Conservation (phyloP, 2,329 filamentous ascomycete species). For the Exophiala alcalophila region DNA sequence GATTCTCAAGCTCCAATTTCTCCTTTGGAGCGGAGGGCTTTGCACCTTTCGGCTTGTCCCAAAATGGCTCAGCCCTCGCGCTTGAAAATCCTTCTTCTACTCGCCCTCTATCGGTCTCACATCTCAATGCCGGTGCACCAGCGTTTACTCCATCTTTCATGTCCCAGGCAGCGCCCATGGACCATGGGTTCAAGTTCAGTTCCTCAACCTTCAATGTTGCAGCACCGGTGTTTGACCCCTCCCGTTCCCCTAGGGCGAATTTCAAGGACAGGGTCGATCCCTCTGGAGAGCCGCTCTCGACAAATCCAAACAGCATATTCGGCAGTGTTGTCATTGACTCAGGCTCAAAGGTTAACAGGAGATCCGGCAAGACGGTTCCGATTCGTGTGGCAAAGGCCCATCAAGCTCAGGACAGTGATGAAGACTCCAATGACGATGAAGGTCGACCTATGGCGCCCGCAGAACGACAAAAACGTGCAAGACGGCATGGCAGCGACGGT, state of each 20-base stretch:
- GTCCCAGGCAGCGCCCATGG: slow-evolving; percentile 7
- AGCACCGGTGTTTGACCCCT: slow-evolving; percentile 72
- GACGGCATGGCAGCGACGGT: slow-evolving; percentile 59
- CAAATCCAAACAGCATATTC: slow-evolving; percentile 54
- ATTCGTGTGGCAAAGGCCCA: slow-evolving; percentile 52
- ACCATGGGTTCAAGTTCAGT: slow-evolving; percentile 22
- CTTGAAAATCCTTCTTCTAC: slow-evolving; percentile 6
- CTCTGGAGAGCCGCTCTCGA: slow-evolving; percentile 26
- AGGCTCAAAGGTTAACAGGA: slow-evolving; percentile 55
- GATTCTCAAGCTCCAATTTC: slow-evolving; percentile 48
- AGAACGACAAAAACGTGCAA: slow-evolving; percentile 71
- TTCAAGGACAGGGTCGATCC: slow-evolving; percentile 32
- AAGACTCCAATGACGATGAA: slow-evolving; percentile 52
- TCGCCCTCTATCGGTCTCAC: slow-evolving; percentile 18
- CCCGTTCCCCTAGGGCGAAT: slow-evolving; percentile 27
- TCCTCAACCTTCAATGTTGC: slow-evolving; percentile 69
- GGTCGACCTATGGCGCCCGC: slow-evolving; percentile 62
- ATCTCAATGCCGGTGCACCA: slow-evolving; percentile 68
- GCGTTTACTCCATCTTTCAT: slow-evolving; percentile 61
- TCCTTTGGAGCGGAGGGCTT: slow-evolving; percentile 45
- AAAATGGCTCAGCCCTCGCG: slow-evolving; percentile 1
- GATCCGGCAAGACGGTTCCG: slow-evolving; percentile 78
- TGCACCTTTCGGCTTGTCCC: slow-evolving; percentile 20
- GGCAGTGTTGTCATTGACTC: slow-evolving; percentile 64
- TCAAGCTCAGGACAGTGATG: slow-evolving; percentile 40